These are phyloP conservation scores for Saccharomyces pastorianus DNA, from an alignment of 1,139 yeast species.

Conservation along the genomic window DNA sequence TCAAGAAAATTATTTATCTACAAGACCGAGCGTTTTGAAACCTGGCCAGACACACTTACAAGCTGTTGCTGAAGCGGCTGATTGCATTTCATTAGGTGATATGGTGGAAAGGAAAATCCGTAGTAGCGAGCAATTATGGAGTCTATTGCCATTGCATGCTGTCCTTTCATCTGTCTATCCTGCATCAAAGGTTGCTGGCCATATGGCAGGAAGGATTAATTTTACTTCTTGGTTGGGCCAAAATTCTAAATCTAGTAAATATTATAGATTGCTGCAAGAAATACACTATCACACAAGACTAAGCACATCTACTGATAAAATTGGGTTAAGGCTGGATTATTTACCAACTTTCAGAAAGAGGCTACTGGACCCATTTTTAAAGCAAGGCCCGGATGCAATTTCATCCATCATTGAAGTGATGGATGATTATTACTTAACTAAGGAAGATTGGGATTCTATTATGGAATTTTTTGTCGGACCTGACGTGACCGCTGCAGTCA, in stretches of 20 bases:
- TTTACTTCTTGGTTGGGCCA: conserved; percentile 90
- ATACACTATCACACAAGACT: conserved; percentile 81
- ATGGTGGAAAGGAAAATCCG: conserved; percentile 72
- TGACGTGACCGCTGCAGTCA: conserved; percentile 38
- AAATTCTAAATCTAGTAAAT: conserved; percentile 77
- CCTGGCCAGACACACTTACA: conserved; percentile 45
- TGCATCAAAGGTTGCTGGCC: conserved; percentile 67
- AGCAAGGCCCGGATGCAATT: conserved; percentile 54
- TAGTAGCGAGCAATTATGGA: conserved; percentile 93
- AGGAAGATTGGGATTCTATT: conserved; percentile 85
- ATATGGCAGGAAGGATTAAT: conserved; percentile 56
- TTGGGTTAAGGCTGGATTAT: conserved; percentile 71
- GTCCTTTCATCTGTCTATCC: conserved; percentile 82
- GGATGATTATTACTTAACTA: conserved; percentile 80
- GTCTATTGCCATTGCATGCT: conserved; percentile 87
- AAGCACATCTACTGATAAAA: conserved; percentile 66
- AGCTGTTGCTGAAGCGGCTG: conserved; percentile 72
- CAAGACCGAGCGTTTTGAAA: conserved; percentile 46
- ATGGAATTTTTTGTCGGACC: conserved; percentile 75
- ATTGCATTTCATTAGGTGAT: conserved; percentile 76
- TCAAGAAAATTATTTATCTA: conserved; percentile 79
- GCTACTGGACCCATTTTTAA: conserved; percentile 49
- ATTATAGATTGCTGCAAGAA: conserved; percentile 71
- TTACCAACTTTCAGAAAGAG: conserved; percentile 54
- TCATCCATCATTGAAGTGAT: conserved; percentile 53